Conservation (phyloP, 2,329 filamentous ascomycete species). For the Penicillium verrucosum region DNA sequence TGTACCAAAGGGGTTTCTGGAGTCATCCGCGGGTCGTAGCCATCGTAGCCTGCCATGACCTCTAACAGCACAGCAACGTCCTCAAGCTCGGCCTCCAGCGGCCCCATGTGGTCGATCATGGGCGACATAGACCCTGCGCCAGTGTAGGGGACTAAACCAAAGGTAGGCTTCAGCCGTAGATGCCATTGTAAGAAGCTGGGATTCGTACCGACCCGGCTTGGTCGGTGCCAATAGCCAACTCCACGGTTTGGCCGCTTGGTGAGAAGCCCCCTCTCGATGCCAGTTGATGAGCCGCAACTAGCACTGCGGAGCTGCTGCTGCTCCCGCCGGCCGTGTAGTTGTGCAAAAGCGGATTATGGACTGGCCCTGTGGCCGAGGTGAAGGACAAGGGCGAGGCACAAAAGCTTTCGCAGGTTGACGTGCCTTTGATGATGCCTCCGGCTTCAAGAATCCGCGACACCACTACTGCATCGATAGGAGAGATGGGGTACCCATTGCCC, state of each 20-base stretch:
- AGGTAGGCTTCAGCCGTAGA: constrained; percentile 49
- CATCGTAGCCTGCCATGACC: constrained; percentile 50
- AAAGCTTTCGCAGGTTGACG: constrained; percentile 41
- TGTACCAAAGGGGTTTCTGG: constrained; percentile 38
- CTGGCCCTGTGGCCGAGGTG: constrained; percentile 36
- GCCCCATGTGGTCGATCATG: constrained; percentile 47
- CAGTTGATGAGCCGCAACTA: constrained; percentile 30
- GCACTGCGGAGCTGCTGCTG: constrained; percentile 32
- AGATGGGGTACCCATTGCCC: constrained; percentile 22
- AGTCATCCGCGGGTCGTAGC: constrained; percentile 46
- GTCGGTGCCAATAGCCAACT: constrained; percentile 41
- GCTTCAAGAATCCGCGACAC: constrained; percentile 35
- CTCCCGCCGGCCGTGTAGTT: constrained; percentile 38
- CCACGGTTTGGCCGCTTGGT: constrained; percentile 28
- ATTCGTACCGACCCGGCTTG: constrained; percentile 41
- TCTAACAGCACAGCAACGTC: constrained; percentile 46
- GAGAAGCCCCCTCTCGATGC: neutral
- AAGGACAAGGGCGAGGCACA: constrained; percentile 38
- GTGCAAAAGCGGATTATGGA: constrained; percentile 36
- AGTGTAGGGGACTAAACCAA: constrained; percentile 51
- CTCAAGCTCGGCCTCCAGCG: constrained; percentile 44
- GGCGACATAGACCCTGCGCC: constrained; percentile 44
- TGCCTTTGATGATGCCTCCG: constrained; percentile 35
- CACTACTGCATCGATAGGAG: constrained; percentile 37
- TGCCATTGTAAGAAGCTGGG: constrained; percentile 41